These are phyloP conservation scores for Pseudozyma thailandica DNA, from an alignment of 1,284 basidiomycete genomes.

Conservation along the genomic window DNA sequence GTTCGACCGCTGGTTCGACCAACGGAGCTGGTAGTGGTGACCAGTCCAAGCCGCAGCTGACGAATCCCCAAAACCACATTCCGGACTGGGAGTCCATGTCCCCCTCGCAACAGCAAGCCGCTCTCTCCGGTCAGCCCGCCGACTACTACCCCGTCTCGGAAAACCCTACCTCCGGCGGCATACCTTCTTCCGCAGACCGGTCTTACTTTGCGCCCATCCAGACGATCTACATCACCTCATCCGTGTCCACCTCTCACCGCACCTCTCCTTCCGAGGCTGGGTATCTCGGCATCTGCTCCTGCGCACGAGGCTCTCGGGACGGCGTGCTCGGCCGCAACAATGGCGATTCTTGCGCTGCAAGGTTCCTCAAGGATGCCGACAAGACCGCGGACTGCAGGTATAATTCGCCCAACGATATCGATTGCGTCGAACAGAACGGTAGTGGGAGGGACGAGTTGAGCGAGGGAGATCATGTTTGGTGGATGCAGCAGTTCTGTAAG, in stretches of 20 bases:
- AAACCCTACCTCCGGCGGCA: no score
- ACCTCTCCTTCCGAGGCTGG: not conserved
- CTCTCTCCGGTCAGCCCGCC: no score
- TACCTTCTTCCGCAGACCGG: no score
- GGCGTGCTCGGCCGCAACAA: not conserved
- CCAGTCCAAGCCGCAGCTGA: no score
- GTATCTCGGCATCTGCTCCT: not conserved
- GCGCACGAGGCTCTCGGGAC: not conserved
- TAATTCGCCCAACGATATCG: not conserved
- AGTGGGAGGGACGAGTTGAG: not conserved
- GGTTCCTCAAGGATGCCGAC: slow-evolving; percentile 1
- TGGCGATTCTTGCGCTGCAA: not conserved
- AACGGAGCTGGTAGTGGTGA: no score
- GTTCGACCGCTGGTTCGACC: no score
- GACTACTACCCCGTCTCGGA: no score
- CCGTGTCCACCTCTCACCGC: not conserved
- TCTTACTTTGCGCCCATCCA: no score
- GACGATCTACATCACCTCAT: slow-evolving; percentile 3
- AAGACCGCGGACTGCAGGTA: not conserved
- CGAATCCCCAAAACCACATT: no score
- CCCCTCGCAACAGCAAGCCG: no score
- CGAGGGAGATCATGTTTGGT: slow-evolving; percentile 8
- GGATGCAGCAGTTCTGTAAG: slow-evolving; percentile 17
- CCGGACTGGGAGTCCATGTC: no score
- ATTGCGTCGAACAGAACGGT: slow-evolving; percentile 5